Evolutionary conservation across 352 stramenopile species (phyloP), one percentile per base, ranked within the genome.

Genomic region (Phytophthora chlamydospora): DNA sequence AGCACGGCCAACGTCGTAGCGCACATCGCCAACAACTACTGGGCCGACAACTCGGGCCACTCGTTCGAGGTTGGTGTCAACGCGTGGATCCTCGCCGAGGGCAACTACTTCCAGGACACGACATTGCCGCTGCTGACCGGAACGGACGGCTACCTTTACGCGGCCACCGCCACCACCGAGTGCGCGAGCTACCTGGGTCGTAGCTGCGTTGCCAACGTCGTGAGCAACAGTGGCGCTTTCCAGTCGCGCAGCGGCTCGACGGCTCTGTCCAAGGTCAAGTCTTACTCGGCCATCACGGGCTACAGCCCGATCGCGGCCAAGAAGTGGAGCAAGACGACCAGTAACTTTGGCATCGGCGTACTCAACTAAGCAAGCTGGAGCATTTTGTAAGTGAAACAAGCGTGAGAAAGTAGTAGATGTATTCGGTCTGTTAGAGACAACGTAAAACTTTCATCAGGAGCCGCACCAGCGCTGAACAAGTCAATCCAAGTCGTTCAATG

Each of bases 51-150:
- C 63, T 72, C 68, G 12, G 66, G 69, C 2, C 57, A 66, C 42
- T 66, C 57, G 24, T 24, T 73, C 29, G 64, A 74, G 10, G 34
- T 77, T 6, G 40, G 32, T 6, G 38, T 44, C 24, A 54, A 56
- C 8, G 56, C 59, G 9, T 68, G 53, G 31, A 60, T 74, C 32
- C 56, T 78, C 6, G 43, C 57, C 12, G 69, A 78, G 16, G 69
- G 60, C 13, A 80, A 78, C 55, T 75, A 71, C 68, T 73, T 76
- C 36, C 58, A 80, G 42, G 51, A 62, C 21, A 67, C 53, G 17
- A 43, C 49, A 8, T 38, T 53, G 12, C 58, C 71, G 7, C 24
- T 57, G 21, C 21, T 33, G 3, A 17, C 19, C 13, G 49, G 49
- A 3, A 31, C 17, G 13, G 36, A 47, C 49, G 43, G 52, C 41